Evolutionary conservation across 352 stramenopile species (phyloP), one percentile per base, ranked within the genome.

Genomic region (Phytophthora rubi): DNA sequence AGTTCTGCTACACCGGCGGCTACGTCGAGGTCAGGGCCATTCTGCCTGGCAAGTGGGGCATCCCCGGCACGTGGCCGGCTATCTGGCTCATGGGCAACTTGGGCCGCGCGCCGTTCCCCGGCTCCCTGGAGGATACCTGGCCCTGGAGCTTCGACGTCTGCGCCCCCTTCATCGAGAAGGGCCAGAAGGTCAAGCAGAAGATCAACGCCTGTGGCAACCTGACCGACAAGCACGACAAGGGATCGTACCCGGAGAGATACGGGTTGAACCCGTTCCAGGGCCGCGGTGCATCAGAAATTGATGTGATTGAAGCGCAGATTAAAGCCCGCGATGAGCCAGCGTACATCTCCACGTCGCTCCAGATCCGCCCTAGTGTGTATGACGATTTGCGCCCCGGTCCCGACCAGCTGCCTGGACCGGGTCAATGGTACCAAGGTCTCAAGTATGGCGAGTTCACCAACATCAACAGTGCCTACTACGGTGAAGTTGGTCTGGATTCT

Each of bases 21-120:
- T 99, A 98, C 53, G 73, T 99, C 6, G 96, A 99, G 77, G 95
- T 99, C 33, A 73, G 85, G 44, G 94, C 97, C 32, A 95, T 98
- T 65, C 77, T 99, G 28, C 97, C 97, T 0, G 97, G 97, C 18
- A 98, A 98, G 71, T 95, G 89, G 70, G 88, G 93, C 59, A 95
- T 98, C 69, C 94, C 94, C 0, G 97, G 97, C 35, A 93, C 98
- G 23, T 99, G 97, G 97, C 97, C 97, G 0, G 97, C 97, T 49
- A 94, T 99, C 67, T 99, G 97, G 97, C 88, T 99, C 68, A 91
- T 99, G 72, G 97, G 97, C 33, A 99, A 99, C 84, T 77, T 99
- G n/a, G 97, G 96, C 12, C 83, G 97, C 39, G 96, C 97, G 0
- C 97, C 97, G 0, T 99, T 98, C 75, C 76, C 97, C 35, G 88